Evolutionary conservation across 345 rosid genomes (phyloP), one percentile per base, ranked within the genome.

Genomic region (Eucalyptus camaldulensis): DNA sequence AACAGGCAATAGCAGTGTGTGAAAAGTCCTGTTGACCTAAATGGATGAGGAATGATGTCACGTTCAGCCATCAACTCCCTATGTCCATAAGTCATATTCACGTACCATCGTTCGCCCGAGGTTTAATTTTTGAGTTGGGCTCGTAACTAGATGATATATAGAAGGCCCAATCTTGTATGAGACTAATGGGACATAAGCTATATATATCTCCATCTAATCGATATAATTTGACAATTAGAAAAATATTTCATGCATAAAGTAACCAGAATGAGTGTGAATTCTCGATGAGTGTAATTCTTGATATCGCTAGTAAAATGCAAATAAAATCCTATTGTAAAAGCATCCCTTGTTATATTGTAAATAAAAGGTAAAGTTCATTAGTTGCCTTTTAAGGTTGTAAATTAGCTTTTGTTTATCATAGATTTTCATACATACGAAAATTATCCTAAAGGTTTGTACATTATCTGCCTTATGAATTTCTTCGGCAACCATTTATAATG

Each of bases 131-230:
- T 53, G 56, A 53, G 56, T 53, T 51, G 56, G 56, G 8, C 56
- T 51, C 21, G 6, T 51, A 6, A 53, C 56, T 7, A 19, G 22
- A 53, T 53, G 8, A 47, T 54, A 21, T 3, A 21, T 54, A 22
- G 0, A 4, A 54, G 1, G 29, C 29, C 1, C 11, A 10, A 24
- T 9, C 62, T 56, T 0, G 2, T 3, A 1, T 0, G 7, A 56
- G 62, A 56, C 6, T 22, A 22, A 53, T 19, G 22, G 24, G 24
- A 53, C 0, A 53, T 53, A 53, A 0, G 7, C 3, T 15, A 3
- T 15, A 6, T 50, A 6, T 50, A 0, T 50, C 7, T 50, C 53
- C 53, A 50, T 50, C 7, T 53, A 53, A 24, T 9, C 0, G 13
- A 56, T 56, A 24, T 56, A 56, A 56, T 22, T 56, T 24, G 62